Conservation (phyloP, 805 yeast species). For the Ogataea siamensis region DNA sequence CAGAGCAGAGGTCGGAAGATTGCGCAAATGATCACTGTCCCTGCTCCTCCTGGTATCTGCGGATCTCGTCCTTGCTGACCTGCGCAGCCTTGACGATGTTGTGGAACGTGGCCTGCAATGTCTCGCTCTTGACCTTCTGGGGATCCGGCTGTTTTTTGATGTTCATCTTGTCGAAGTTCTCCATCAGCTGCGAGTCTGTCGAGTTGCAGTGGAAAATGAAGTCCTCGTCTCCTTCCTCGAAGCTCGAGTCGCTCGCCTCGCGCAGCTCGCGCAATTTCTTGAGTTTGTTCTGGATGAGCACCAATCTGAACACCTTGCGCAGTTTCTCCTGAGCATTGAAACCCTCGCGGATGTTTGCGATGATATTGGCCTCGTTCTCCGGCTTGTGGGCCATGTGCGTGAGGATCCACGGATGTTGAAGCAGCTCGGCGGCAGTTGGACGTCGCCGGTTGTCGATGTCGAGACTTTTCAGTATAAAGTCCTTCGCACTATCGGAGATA, state of each 20-base stretch:
- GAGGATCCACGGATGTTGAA: constrained; percentile 76
- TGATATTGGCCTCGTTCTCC: constrained; percentile 52
- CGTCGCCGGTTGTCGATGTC: constrained; percentile 65
- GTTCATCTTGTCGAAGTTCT: constrained; percentile 22
- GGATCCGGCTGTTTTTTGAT: constrained; percentile 6
- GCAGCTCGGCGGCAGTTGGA: constrained; percentile 63
- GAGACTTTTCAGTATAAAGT: constrained; percentile 69
- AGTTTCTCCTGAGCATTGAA: constrained; percentile 83
- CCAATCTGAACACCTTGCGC: constrained; percentile 81
- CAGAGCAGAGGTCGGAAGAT: not conserved
- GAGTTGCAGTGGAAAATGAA: constrained; percentile 35
- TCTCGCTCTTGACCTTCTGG: constrained; percentile 25
- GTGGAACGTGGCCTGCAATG: constrained; percentile 32
- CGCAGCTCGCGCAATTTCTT: constrained; percentile 63
- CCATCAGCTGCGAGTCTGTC: constrained; percentile 42
- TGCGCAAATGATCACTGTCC: not conserved
- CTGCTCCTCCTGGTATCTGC: constrained; percentile 27
- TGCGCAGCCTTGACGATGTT: constrained; percentile 33
- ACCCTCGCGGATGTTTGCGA: constrained; percentile 76
- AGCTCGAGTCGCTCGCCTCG: constrained; percentile 46
- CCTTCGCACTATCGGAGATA: constrained; percentile 76
- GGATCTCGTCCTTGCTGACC: constrained; percentile 32
- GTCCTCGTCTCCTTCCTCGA: constrained; percentile 34
- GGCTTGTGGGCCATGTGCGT: constrained; percentile 34
- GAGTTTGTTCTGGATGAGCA: constrained; percentile 77